Conservation (phyloP, 768 basidiomycete genomes). For the Tulasnella sp. region DNA sequence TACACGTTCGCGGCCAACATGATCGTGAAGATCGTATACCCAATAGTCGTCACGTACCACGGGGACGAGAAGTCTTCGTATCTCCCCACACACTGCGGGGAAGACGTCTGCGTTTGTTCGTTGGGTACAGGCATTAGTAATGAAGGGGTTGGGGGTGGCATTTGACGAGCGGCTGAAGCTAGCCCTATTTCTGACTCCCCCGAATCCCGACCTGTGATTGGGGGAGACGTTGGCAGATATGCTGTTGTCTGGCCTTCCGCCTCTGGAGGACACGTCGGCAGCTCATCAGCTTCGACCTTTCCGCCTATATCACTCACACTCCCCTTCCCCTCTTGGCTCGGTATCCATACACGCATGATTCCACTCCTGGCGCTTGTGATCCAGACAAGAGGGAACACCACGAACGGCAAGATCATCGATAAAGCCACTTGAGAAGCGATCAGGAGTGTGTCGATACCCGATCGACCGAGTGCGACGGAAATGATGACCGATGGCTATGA, state of each 20-base stretch:
- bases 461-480: conserved; percentile 30
- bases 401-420: conserved; percentile 32
- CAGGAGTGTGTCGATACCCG: conserved; percentile 34
- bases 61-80: conserved; percentile 13
- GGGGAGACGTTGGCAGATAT: too few relatives aligned
- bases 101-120: background rate
- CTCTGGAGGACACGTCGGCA: too few relatives aligned
- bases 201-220: too few relatives aligned
- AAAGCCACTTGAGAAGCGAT: conserved; percentile 36
- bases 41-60: conserved; percentile 22
- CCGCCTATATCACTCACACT: background rate
- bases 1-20: conserved; percentile 28
- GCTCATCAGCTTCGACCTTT: too few relatives aligned
- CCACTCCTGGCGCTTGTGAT: conserved; percentile 27
- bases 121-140: background rate
- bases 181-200: too few relatives aligned
- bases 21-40: conserved; percentile 26
- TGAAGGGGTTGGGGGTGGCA: background rate
- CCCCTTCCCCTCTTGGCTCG: conserved; percentile 8
- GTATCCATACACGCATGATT: conserved; percentile 25
- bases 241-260: too few relatives aligned
- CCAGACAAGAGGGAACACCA: conserved; percentile 31
- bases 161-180: background rate
- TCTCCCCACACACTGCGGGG: background rate
- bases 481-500: conserved; percentile 29